Evolutionary conservation across 1,139 yeast species (phyloP).

Genomic region (Kodamaea ohmeri): DNA sequence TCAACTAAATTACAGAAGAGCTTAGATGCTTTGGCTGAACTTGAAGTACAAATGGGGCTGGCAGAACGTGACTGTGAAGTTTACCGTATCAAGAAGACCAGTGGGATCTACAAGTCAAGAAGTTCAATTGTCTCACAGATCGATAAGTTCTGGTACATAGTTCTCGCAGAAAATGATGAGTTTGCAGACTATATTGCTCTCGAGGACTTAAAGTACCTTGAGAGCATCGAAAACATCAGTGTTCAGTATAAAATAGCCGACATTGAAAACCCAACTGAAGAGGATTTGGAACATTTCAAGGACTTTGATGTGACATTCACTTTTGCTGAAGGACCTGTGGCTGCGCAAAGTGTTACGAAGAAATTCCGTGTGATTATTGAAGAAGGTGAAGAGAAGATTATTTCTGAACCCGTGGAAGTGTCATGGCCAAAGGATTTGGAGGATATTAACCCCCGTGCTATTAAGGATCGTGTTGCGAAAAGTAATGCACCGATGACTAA

Average conservation of each 20-base stretch:
- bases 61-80: slow-evolving; percentile 57
- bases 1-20: slow-evolving; percentile 14
- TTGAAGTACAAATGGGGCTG: slow-evolving; percentile 53
- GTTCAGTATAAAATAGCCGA: slow-evolving; percentile 48
- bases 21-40: slow-evolving; percentile 43
- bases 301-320: slow-evolving; percentile 57
- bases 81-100: slow-evolving; percentile 48
- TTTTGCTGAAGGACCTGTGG: slow-evolving; percentile 43
- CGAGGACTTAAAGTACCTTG: slow-evolving; percentile 68
- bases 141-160: slow-evolving; percentile 76
- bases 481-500: slow-evolving; percentile 29
- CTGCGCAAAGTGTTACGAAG: slow-evolving; percentile 54
- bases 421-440: slow-evolving; percentile 60
- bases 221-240: slow-evolving; percentile 53
- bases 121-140: slow-evolving; percentile 44
- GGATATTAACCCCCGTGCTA: slow-evolving; percentile 49
- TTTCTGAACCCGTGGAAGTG: slow-evolving; percentile 49
- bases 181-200: slow-evolving; percentile 67
- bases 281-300: slow-evolving; percentile 34
- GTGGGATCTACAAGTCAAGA: slow-evolving; percentile 50
- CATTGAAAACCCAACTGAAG: slow-evolving; percentile 15
- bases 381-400: slow-evolving; percentile 52
- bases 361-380: slow-evolving; percentile 44
- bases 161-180: slow-evolving; percentile 71
- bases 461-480: slow-evolving; percentile 34